phyloP scores from a whole-genome alignment of 768 basidiomycete genomes.

The Suillus lakei region DNA sequence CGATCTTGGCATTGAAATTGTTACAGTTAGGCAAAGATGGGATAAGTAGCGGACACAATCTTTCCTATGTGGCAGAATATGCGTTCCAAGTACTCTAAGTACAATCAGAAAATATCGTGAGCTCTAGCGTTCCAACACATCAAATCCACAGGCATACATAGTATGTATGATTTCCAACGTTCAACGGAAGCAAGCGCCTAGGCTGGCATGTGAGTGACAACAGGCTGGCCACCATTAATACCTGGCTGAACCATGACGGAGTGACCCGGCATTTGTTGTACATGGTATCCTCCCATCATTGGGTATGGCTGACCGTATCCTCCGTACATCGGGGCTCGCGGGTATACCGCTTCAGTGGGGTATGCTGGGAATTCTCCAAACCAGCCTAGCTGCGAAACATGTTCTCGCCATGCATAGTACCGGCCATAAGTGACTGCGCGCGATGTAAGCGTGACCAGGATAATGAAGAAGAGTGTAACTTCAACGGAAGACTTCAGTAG shows the following conservation, averaged over 20 bases:
- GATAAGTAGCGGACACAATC: no score
- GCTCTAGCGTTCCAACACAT: background rate
- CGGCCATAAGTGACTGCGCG: slow-evolving; percentile 38
- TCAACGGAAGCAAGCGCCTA: slow-evolving; percentile 12
- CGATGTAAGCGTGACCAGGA: slow-evolving; percentile 60
- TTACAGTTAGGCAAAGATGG: no score
- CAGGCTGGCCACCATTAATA: slow-evolving; percentile 59
- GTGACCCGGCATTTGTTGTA: slow-evolving; percentile 60
- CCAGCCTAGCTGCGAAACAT: slow-evolving; percentile 70
- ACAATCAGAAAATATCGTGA: background rate
- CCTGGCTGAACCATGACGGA: slow-evolving; percentile 74
- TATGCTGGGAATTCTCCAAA: slow-evolving; percentile 75
- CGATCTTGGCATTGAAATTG: background rate
- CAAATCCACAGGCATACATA: background rate
- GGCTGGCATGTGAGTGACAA: slow-evolving; percentile 62
- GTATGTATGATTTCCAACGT: background rate
- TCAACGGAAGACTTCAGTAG: background rate
- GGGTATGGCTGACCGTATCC: slow-evolving; percentile 33
- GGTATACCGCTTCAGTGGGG: slow-evolving; percentile 30
- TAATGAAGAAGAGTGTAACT: slow-evolving; percentile 55
- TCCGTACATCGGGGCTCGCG: slow-evolving; percentile 37
- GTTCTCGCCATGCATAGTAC: slow-evolving; percentile 40
- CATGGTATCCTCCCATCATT: slow-evolving; percentile 37
- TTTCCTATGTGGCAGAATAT: background rate
- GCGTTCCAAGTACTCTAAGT: background rate